Conservation (phyloP, 805 yeast species). For the Candida cerambycidarum region DNA sequence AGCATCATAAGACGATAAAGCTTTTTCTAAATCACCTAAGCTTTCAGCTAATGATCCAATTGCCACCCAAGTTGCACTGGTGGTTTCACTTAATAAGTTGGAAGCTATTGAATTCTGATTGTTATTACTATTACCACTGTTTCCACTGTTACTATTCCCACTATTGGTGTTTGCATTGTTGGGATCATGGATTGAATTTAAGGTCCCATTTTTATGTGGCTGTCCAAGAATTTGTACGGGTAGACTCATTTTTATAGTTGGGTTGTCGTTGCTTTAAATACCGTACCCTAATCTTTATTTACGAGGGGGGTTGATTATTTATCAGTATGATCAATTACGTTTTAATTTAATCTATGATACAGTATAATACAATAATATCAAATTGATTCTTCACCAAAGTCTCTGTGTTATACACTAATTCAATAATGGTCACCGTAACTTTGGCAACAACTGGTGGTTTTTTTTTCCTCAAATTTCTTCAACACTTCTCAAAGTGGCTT, state of each 20-base stretch:
- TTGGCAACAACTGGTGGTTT: constrained; percentile 1
- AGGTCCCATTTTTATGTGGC: constrained; percentile 13
- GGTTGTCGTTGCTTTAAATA: neutral
- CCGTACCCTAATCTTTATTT: no score
- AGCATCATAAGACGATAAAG: constrained; percentile 83
- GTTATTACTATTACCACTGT: neutral
- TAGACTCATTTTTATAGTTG: constrained; percentile 15
- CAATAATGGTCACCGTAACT: neutral
- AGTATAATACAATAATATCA: constrained; percentile 4
- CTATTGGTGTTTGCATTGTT: neutral
- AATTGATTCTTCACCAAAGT: neutral
- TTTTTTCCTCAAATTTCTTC: constrained; percentile 8
- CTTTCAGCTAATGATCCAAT: constrained; percentile 88
- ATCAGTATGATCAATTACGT: no score
- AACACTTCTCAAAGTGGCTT: constrained; percentile 6
- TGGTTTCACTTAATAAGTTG: constrained; percentile 45
- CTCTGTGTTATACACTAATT: neutral
- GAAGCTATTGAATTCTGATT: constrained; percentile 11
- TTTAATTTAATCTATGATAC: neutral
- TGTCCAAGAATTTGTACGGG: constrained; percentile 20
- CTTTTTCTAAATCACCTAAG: constrained; percentile 84
- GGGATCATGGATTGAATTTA: constrained; percentile 7
- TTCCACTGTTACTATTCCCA: neutral
- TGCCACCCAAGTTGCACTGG: constrained; percentile 85
- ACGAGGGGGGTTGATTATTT: no score